These are phyloP conservation scores for Polyplosphaeria fusca DNA, from an alignment of 495 filamentous ascomycete genomes.

Conservation along the genomic window DNA sequence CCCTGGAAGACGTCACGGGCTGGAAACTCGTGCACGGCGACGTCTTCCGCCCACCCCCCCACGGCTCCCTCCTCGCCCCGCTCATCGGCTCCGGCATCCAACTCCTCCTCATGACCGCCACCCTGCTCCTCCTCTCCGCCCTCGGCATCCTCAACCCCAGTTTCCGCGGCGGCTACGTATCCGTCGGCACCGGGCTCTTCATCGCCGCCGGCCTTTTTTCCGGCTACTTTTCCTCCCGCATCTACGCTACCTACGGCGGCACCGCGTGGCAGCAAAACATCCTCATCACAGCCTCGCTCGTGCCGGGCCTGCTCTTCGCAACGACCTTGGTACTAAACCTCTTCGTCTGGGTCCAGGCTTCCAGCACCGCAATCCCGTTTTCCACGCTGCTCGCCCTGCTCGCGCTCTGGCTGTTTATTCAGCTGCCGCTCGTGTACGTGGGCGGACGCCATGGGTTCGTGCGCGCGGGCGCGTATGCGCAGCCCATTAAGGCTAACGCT, in stretches of 20 bases:
- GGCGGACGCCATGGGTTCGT: conserved; percentile 80
- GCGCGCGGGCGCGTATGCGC: conserved; percentile 68
- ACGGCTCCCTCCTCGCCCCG: conserved; percentile 77
- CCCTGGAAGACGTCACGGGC: conserved; percentile 78
- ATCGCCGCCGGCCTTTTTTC: conserved; percentile 86
- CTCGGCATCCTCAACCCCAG: conserved; percentile 85
- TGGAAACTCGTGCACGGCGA: conserved; percentile 96
- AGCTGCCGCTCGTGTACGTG: conserved; percentile 82
- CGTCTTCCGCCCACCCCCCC: conserved; percentile 77
- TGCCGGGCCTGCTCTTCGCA: conserved; percentile 78
- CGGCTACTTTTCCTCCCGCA: conserved; percentile 83
- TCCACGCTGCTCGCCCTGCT: conserved; percentile 74
- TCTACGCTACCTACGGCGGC: conserved; percentile 87
- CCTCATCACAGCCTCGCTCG: conserved; percentile 75
- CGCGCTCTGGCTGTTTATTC: conserved; percentile 82
- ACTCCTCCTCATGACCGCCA: conserved; percentile 79
- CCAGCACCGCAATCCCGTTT: conserved; percentile 86
- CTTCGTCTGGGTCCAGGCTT: conserved; percentile 92
- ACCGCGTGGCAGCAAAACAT: conserved; percentile 76
- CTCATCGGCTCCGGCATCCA: conserved; percentile 88
- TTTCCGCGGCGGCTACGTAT: conserved; percentile 89
- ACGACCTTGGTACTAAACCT: conserved; percentile 83
- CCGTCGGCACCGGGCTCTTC: conserved; percentile 81
- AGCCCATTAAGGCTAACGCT: conserved; percentile 77
- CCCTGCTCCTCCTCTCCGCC: conserved; percentile 74